Evolutionary conservation across 495 filamentous ascomycete genomes (phyloP), one percentile per base, ranked within the genome.

Genomic region (Lepidopterella palustris): DNA sequence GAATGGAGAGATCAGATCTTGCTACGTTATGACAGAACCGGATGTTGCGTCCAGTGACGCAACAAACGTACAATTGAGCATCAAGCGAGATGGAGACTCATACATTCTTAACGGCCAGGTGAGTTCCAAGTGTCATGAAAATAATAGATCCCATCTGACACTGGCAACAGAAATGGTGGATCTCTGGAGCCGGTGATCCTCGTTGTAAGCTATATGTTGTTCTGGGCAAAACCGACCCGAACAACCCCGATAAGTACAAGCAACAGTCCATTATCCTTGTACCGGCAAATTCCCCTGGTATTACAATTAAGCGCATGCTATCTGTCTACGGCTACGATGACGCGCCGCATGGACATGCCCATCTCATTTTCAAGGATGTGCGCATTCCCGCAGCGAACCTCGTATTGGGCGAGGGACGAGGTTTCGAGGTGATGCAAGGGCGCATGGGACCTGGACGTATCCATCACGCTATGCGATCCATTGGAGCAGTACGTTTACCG

Each of bases 361-460:
- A 78, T 73, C 85, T 96, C 71, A 83, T 77, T 55, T 96, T 96
- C 78, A 79, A 84, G 25, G 84, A 95, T 67, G 91, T 93, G 47
- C 87, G 89, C 59, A 85, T 96, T 0, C 90, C 90, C 18, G 79
- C 77, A 5, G 71, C 79, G 58, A 89, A 88, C 71, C 82, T 96
- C 63, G 86, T 96, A 8, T 84, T 96, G 28, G 92, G 91, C 52
- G 87, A 90, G 71, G 90, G 91, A 58, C 84, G 90, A 48, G 92
- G 91, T n/a, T 96, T 96, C 73, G 92, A 96, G 72, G 95, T 96
- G 69, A 95, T 96, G 72, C 91, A 96, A 71, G 91, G 92, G 31
- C 86, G 91, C 45, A 82, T 96, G 27, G 91, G 91, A 4, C 91
- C 92, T 20, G 91, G 92, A 11, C 87, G 92, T 39, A 95, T 96